Conservation (phyloP, 352 stramenopile genomes). For the Pythium myriotylum region DNA sequence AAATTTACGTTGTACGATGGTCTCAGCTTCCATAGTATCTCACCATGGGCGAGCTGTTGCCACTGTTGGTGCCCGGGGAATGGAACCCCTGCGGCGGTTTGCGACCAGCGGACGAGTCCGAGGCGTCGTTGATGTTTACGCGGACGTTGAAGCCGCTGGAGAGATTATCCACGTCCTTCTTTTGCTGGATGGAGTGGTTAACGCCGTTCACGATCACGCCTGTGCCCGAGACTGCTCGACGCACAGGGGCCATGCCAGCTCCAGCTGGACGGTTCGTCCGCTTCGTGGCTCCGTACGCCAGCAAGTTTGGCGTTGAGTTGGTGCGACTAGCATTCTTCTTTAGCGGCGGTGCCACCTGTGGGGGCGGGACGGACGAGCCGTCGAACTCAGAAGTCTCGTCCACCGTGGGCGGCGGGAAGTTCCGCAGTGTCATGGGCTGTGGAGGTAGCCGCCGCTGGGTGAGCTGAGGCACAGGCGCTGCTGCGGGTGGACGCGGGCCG, state of each 20-base stretch:
- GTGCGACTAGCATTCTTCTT: slow-evolving; percentile 7
- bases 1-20: neutral
- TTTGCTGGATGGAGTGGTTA: slow-evolving; percentile 18
- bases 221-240: slow-evolving; percentile 10
- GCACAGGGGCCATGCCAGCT: slow-evolving; percentile 24
- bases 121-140: slow-evolving; percentile 12
- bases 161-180: slow-evolving; percentile 1
- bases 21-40: slow-evolving; percentile 27
- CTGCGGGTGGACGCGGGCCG: slow-evolving; percentile 3
- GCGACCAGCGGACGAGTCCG: neutral
- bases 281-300: slow-evolving; percentile 29
- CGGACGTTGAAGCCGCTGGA: slow-evolving; percentile 9
- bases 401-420: slow-evolving; percentile 8
- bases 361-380: neutral
- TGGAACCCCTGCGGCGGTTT: slow-evolving; percentile 1
- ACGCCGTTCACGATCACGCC: slow-evolving; percentile 22
- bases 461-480: slow-evolving; percentile 19
- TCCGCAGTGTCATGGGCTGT: slow-evolving; percentile 19
- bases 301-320: slow-evolving; percentile 25
- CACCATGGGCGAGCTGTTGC: slow-evolving; percentile 20
- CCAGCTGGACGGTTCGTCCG: slow-evolving; percentile 25
- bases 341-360: neutral
- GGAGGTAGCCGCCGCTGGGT: slow-evolving; percentile 8
- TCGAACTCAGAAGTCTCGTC: slow-evolving; percentile 19
- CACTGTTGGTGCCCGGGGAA: slow-evolving; percentile 1